Conservation (phyloP, 306 rosid genomes). For the Cicer pinnatifidum region DNA sequence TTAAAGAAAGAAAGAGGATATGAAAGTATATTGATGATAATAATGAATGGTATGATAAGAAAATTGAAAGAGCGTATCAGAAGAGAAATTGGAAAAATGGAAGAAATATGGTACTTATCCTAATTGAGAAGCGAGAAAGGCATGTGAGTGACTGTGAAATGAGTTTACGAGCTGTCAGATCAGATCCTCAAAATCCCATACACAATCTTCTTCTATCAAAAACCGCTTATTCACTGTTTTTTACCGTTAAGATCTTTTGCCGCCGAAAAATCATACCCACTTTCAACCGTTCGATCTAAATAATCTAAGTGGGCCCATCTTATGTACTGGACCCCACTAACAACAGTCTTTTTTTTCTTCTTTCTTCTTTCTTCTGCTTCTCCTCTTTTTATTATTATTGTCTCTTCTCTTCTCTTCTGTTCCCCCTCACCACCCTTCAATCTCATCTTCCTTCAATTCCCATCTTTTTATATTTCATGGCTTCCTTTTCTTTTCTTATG, state of each 20-base stretch:
- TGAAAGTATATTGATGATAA: too few species aligned
- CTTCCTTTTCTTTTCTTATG: constrained; percentile 9
- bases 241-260: constrained; percentile 58
- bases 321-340: constrained; percentile 57
- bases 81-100: too few species aligned
- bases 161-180: background rate
- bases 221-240: constrained; percentile 28
- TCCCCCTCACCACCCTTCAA: constrained; percentile 46
- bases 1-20: too few species aligned
- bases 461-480: background rate
- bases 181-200: constrained; percentile 33
- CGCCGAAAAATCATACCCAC: constrained; percentile 54
- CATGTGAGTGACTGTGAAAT: constrained; percentile 6
- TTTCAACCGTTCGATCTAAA: constrained; percentile 43
- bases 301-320: constrained; percentile 33
- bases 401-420: background rate
- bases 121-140: constrained; percentile 16
- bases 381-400: constrained; percentile 15
- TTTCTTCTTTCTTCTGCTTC: constrained; percentile 32
- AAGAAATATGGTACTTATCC: constrained; percentile 40
- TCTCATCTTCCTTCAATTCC: constrained; percentile 37
- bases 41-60: too few species aligned
- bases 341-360: constrained; percentile 25
- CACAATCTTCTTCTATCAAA: background rate
- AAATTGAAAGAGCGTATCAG: too few species aligned